Percentiles rank a stretch among this genome's conserved stretches.
phyloP scores from a whole-genome alignment of 495 filamentous ascomycete species.

The Darksidea phi region DNA sequence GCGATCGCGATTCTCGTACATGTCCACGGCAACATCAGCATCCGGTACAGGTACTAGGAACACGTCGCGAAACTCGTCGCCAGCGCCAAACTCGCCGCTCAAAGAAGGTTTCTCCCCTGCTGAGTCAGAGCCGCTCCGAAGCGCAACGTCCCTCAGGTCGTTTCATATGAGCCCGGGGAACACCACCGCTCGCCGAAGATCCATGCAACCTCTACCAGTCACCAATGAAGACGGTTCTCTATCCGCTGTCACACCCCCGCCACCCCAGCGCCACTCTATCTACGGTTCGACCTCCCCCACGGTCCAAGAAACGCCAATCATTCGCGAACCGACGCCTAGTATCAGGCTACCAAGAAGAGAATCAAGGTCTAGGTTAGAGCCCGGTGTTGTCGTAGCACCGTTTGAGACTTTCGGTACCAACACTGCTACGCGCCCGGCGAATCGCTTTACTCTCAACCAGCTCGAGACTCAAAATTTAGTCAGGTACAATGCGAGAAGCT shows the following conservation, averaged over 20 bases:
- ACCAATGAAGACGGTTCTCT: slow-evolving; percentile 32
- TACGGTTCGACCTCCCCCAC: slow-evolving; percentile 28
- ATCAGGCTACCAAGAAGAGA: too few species aligned
- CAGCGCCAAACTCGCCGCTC: slow-evolving; percentile 34
- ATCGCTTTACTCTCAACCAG: slow-evolving; percentile 12
- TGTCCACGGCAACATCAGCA: slow-evolving; percentile 33
- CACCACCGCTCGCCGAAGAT: slow-evolving; percentile 33
- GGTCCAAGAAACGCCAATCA: neutral
- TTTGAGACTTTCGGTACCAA: neutral
- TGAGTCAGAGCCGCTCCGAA: slow-evolving; percentile 31
- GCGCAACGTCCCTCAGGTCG: slow-evolving; percentile 31
- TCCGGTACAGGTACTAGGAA: slow-evolving; percentile 33
- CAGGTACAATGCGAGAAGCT: slow-evolving; percentile 22
- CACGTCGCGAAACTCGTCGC: slow-evolving; percentile 38
- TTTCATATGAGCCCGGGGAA: slow-evolving; percentile 37
- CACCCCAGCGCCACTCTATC: slow-evolving; percentile 26
- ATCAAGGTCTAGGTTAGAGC: neutral
- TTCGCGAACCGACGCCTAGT: too few species aligned
- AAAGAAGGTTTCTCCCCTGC: slow-evolving; percentile 29
- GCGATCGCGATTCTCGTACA: slow-evolving; percentile 34
- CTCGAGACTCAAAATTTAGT: slow-evolving; percentile 13
- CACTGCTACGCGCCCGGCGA: neutral
- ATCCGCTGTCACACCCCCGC: slow-evolving; percentile 4
- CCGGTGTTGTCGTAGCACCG: slow-evolving; percentile 2
- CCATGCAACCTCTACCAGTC: slow-evolving; percentile 37